Evolutionary conservation across 106 monocot genomes (phyloP), one percentile per base, ranked within the genome.

Genomic region (Chionographis japonica): DNA sequence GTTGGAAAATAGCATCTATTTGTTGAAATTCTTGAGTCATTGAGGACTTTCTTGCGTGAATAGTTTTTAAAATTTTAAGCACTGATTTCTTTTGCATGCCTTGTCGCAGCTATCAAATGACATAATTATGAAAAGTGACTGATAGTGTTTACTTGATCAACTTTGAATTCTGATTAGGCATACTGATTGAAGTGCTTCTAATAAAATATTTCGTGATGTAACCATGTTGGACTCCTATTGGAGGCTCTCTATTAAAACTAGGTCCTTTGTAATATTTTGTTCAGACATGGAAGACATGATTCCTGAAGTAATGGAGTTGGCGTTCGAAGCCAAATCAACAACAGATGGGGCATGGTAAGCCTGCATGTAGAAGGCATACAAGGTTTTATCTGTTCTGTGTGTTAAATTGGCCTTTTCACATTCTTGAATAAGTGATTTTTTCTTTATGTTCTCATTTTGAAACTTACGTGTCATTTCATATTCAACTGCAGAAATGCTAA

Each of bases 281-380:
- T 67, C 52, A 81, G 81, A 65, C 15, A 51, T 17, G 12, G 67
- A 38, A 39, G 62, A 76, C 35, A 81, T 68, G 61, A 17, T 56
- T 71, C 54, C 77, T 41, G 81, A 68, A 46, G 13, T 41, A 13
- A 41, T 50, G 49, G 72, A 81, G 27, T 40, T 77, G 50, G 68
- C 77, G 52, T 81, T 81, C 38, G 81, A 81, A 55, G 81, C 81
- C 20, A 76, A 43, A 56, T 81, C 77, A 50, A 18, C 66, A 14
- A 72, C 56, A 65, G 81, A 81, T 73, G 59, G 51, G 1, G 81
- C 81, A 62, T 81, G 81, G 81, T 81, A 66, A 14, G 53, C 42
- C 51, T 67, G 6, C n/a, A 20, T 52, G 17, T 18, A 52, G 3
- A 2, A 11, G 39, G 9, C 46, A 46, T 46, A 46, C 46, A 6